Base-by-base conservation (phyloP, 163 green algal species). In the Chlorella variabilis region DNA sequence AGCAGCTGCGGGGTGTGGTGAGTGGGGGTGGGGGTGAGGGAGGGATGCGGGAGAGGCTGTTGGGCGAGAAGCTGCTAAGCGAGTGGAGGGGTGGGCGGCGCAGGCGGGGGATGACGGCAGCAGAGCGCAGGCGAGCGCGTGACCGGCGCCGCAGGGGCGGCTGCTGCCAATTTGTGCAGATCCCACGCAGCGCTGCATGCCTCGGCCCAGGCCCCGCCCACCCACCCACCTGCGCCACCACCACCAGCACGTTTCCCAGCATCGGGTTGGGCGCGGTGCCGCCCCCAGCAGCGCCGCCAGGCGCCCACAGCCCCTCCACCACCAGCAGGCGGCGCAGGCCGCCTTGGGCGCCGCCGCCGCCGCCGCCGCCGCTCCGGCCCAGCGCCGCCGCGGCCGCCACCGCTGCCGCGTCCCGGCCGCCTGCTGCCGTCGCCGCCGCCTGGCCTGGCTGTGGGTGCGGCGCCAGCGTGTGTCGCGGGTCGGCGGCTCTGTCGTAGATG, bases 201-300 rank as follows among this genome's bases (percentile, higher is more conserved):
- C n/a, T n/a, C n/a, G n/a, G n/a, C n/a, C n/a, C n/a, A n/a, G n/a
- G n/a, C n/a, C n/a, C n/a, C n/a, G n/a, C n/a, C 31, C 33, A 41
- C 17, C 2, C n/a, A 39, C 70, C 36, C 38, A 80, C 73, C 73
- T 80, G 73, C 27, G 92, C 93, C 25, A 80, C 33, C 33, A 98
- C 88, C 9, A 98, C 89, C 39, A 97, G 81, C 21, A 91, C 54
- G 80, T 97, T 89, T 2, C 95, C 95, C 58, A 98, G 89, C 69
- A 96, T 80, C 11, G 94, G 92, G 42, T 86, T 78, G 56, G 85
- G 58, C 2, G 80, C 84, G 11, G 51, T 65, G 56, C 25, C 58
- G 8, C 42, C 25, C 7, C 45, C 45, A 15, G 27, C 38, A 9
- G 9, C 36, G 13, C 3, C 17, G 25, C 20, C 31, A 34, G 18